Base-by-base conservation (phyloP, 2,329 filamentous ascomycete species). In the Colletotrichum scovillei region DNA sequence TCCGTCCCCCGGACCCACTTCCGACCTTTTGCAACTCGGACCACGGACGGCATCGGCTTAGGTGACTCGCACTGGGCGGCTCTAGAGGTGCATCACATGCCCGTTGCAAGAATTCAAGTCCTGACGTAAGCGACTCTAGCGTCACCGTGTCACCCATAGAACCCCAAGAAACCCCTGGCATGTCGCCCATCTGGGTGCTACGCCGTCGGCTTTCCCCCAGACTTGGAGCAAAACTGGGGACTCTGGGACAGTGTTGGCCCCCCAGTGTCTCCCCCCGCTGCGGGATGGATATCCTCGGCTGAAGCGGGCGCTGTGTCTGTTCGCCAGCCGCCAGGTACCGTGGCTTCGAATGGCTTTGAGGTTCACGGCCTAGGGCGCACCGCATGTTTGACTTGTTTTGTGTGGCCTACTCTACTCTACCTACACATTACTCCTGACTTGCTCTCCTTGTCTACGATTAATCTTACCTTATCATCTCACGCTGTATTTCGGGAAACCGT, bases 221-320 rank as follows among this genome's bases (percentile, higher is more conserved):
- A 57, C 42, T 49, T 49, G 42, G 42, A 49, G 42, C 42, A 49
- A 49, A 49, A 49, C 42, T 62, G 60, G 70, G 26, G 28, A 63
- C 59, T 26, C 30, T 63, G 32, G 56, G 53, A 52, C 55, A 28
- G 42, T 3, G 38, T 8, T 42, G 38, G 38, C 16, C 38, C 38
- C 38, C 38, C 38, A 42, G 14, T 26, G n/a, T 42, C 42, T 3
- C 35, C 62, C 70, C 71, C 67, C 69, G 42, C 70, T 70, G 63
- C 62, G 68, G 67, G 67, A 74, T 75, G 77, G 77, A 77, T 78
- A 78, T 76, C 77, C 77, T 78, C 77, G 77, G 71, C 71, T 73
- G 71, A 73, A 73, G 67, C 62, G 67, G 67, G 62, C 62, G 46
- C 56, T 73, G 75, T 64, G 72, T 67, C 74, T 73, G 72, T 63